Evolutionary conservation across 257 asterid species (phyloP).

Genomic region (Capsicum baccatum): DNA sequence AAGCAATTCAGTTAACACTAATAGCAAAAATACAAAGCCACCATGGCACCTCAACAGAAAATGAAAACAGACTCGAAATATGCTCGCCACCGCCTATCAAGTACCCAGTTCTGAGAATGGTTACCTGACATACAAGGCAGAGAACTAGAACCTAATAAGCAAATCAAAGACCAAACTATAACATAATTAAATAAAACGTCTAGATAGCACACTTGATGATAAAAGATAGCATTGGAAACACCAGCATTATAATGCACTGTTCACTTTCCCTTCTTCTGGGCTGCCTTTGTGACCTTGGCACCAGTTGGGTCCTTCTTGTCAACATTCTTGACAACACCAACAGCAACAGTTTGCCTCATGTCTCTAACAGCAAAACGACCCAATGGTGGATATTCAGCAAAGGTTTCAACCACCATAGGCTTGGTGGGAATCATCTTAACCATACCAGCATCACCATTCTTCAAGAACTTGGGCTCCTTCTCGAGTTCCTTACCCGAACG

Average conservation of each 20-base stretch:
- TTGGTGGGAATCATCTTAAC: constrained; percentile 27
- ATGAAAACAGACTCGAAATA: background rate
- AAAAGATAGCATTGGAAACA: constrained; percentile 2
- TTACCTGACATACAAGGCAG: constrained; percentile 15
- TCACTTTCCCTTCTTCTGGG: constrained; percentile 25
- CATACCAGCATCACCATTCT: constrained; percentile 28
- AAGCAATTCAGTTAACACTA: background rate
- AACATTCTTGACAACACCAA: constrained; percentile 9
- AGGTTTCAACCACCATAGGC: constrained; percentile 24
- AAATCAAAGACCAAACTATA: background rate
- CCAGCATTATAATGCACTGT: background rate
- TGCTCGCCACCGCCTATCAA: constrained; percentile 23
- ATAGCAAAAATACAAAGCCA: background rate
- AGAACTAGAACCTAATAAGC: constrained; percentile 1
- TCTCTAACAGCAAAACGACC: constrained; percentile 8
- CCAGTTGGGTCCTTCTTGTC: constrained; percentile 29
- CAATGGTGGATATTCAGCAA: constrained; percentile 8
- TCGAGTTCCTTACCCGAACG: constrained; percentile 26
- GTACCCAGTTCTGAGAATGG: constrained; percentile 26
- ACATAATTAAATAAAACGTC: background rate
- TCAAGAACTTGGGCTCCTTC: constrained; percentile 27
- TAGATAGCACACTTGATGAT: background rate
- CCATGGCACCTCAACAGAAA: background rate
- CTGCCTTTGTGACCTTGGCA: constrained; percentile 25
- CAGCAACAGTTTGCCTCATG: constrained; percentile 27